Evolutionary conservation across 768 basidiomycete genomes (phyloP), one percentile per base, ranked within the genome.

Genomic region (Boletus sp.): DNA sequence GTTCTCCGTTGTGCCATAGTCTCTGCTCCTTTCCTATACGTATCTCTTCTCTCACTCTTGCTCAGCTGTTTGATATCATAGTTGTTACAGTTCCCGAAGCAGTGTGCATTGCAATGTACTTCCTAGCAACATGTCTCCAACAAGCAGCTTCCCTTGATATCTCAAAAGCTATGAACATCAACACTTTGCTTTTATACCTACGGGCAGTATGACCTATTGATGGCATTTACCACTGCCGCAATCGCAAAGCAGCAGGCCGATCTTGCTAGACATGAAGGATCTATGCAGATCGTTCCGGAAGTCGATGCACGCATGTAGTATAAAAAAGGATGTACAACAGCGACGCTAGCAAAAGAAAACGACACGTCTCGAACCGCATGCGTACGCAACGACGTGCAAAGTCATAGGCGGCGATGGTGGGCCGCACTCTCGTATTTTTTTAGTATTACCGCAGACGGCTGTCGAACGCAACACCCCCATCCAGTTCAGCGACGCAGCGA

Each of bases 1-100:
- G 32, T 57, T 54, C 30, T 56, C 1, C 30, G 0, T 50, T 55
- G 44, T 55, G 40, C 20, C 39, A 37, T 54, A 52, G 47, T 54
- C 42, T 56, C 3, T 55, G 35, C 62, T 56, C 28, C 50, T 15
- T 59, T 56, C 56, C 24, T 33, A 29, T 55, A 33, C 50, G 40
- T 63, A 24, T 47, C 47, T 53, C 52, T 45, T 50, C 28, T 47
- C 30, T 56, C 35, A 59, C 48, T 60, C 42, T 63, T 66, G 59
- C 70, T 66, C 52, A 62, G 61, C 61, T 69, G 69, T 69, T 66
- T 62, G 60, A 68, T 70, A 61, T 66, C 66, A 59, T 60, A 54
- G 51, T 56, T 66, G 61, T 68, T 62, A 64, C 50, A 58, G 65
- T 68, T 60, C 48, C 45, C 35, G 59, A 62, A 62, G 64, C 60